Conservation (phyloP, 2,329 filamentous ascomycete species). For the Aspergillus calidoustus region DNA sequence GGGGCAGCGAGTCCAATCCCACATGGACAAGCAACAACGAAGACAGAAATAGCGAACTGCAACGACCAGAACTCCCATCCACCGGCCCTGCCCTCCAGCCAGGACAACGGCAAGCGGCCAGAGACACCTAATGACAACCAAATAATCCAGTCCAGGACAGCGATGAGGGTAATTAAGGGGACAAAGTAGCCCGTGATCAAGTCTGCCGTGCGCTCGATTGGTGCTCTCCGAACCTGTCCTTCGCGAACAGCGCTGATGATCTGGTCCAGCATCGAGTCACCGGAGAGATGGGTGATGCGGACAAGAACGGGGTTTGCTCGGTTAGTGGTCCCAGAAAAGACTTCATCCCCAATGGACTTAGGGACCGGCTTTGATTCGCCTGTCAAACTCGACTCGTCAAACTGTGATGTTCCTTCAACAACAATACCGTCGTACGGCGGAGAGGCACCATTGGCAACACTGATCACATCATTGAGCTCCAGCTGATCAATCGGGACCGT, state of each 20-base stretch:
- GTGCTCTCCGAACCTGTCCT: constrained; percentile 54
- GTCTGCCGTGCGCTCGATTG: constrained; percentile 54
- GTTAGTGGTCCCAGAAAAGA: constrained; percentile 54
- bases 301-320: constrained; percentile 51
- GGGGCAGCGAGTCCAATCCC: constrained; percentile 81
- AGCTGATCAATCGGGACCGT: constrained; percentile 69
- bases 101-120: constrained; percentile 52
- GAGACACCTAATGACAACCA: constrained; percentile 54
- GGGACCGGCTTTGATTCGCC: constrained; percentile 54
- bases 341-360: constrained; percentile 47
- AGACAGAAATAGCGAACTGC: constrained; percentile 77
- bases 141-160: constrained; percentile 52
- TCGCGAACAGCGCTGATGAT: constrained; percentile 56
- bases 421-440: constrained; percentile 81
- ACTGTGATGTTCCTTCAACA: constrained; percentile 60
- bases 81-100: constrained; percentile 54
- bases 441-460: constrained; percentile 77
- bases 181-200: constrained; percentile 55
- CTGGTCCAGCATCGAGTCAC: constrained; percentile 55
- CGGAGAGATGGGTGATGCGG: constrained; percentile 48
- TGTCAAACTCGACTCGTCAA: constrained; percentile 90
- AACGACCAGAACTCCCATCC: constrained; percentile 59
- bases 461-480: constrained; percentile 74
- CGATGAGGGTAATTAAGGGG: constrained; percentile 53
- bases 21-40: constrained; percentile 85